Conservation (phyloP, 805 yeast genomes). For the Pichia gijzeniarum region DNA sequence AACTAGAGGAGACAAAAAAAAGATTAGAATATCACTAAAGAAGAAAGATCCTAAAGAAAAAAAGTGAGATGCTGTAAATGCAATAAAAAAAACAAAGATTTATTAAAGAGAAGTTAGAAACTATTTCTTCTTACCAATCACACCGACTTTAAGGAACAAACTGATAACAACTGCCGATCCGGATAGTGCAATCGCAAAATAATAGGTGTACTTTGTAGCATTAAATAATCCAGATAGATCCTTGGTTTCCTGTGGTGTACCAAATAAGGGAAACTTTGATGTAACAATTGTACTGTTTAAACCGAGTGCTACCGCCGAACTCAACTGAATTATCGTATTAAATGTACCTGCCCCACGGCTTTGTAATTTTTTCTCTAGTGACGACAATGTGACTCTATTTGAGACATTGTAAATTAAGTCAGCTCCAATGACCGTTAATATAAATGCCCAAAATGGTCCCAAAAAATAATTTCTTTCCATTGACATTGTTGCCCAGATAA, state of each 20-base stretch:
- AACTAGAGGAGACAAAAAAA: slow-evolving; percentile 13
- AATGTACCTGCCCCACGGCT: slow-evolving; percentile 44
- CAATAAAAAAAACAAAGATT: not conserved
- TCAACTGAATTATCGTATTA: slow-evolving; percentile 37
- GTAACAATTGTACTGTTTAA: slow-evolving; percentile 35
- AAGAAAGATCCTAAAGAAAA: not conserved
- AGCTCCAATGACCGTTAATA: slow-evolving; percentile 39
- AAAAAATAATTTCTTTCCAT: slow-evolving; percentile 35
- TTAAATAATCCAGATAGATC: slow-evolving; percentile 25
- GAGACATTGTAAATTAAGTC: slow-evolving; percentile 42
- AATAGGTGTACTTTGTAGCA: slow-evolving; percentile 33
- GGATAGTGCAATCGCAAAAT: slow-evolving; percentile 34
- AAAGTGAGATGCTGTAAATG: too few species aligned
- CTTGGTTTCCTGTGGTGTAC: slow-evolving; percentile 21
- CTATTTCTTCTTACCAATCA: slow-evolving; percentile 23
- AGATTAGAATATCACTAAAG: slow-evolving; percentile 5
- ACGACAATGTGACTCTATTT: slow-evolving; percentile 36
- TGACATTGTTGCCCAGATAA: slow-evolving; percentile 38
- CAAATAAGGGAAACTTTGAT: slow-evolving; percentile 29
- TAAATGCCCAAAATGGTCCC: slow-evolving; percentile 40
- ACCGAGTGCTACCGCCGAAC: slow-evolving; percentile 38
- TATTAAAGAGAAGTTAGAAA: not conserved
- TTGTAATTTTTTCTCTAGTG: slow-evolving; percentile 35
- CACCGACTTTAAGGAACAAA: slow-evolving; percentile 33
- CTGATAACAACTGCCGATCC: slow-evolving; percentile 27